Conservation (phyloP, 2,329 filamentous ascomycete species). For the Aspergillus ustus region DNA sequence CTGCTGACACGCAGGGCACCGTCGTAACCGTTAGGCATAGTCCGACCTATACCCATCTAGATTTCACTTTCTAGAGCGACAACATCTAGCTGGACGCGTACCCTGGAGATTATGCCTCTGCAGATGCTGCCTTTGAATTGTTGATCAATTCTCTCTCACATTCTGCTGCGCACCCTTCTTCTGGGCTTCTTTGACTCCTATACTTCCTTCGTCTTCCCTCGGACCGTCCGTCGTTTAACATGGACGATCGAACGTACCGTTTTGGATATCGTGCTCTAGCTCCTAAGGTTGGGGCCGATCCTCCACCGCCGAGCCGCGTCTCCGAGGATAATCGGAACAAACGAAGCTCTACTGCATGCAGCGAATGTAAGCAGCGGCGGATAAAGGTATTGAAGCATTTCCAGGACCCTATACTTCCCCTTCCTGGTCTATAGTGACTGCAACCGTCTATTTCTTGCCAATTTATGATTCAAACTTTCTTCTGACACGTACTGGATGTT, state of each 20-base stretch:
- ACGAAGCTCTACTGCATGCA: constrained; percentile 43
- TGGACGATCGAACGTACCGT: constrained; percentile 34
- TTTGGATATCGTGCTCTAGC: constrained; percentile 36
- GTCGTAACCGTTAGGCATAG: neutral
- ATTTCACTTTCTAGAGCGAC: constrained; percentile 14
- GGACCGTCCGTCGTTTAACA: constrained; percentile 19
- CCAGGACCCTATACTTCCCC: neutral
- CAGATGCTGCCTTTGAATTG: constrained; percentile 9
- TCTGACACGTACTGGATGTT: constrained; percentile 5
- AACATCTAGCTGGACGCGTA: constrained; percentile 19
- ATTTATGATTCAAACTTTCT: neutral
- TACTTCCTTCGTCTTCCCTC: neutral
- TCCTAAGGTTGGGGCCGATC: constrained; percentile 31
- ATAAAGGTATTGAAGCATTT: constrained; percentile 37
- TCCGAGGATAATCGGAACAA: constrained; percentile 39
- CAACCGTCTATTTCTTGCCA: neutral
- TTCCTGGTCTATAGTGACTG: neutral
- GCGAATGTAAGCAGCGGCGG: constrained; percentile 43
- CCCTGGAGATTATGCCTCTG: constrained; percentile 18
- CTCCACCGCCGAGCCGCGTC: constrained; percentile 21
- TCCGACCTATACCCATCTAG: neutral
- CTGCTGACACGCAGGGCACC: neutral
- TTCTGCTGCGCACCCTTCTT: neutral
- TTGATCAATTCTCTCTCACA: constrained; percentile 5
- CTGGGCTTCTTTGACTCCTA: neutral